Conservation (phyloP, 2,329 filamentous ascomycete species). For the Scedosporium minutisporum region DNA sequence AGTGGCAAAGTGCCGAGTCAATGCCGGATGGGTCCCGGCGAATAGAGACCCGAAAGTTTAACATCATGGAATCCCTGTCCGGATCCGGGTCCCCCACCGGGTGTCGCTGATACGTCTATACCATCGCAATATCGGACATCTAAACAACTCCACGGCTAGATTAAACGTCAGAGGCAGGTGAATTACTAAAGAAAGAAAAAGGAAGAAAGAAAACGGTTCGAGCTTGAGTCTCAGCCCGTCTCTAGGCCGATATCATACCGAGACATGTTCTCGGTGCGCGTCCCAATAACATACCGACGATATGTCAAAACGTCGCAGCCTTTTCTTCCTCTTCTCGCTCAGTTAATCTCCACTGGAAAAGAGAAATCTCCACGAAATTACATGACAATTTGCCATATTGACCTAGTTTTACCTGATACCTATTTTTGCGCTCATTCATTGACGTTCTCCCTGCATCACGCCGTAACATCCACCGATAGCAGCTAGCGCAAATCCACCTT, state of each 20-base stretch:
- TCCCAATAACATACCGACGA: background rate
- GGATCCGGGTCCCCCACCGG: background rate
- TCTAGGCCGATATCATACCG: background rate
- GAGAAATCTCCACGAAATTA: background rate
- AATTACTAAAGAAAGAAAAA: background rate
- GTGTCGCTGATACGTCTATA: background rate
- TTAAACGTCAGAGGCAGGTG: background rate
- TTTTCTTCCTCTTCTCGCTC: background rate
- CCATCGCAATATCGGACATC: no score
- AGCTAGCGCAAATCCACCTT: background rate
- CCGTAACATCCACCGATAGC: background rate
- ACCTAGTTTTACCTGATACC: background rate
- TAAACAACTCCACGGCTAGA: no score
- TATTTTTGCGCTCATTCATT: background rate
- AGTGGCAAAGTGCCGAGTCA: background rate
- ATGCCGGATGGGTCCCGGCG: background rate
- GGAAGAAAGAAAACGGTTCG: background rate
- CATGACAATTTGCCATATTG: background rate
- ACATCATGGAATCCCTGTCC: background rate
- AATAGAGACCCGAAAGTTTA: background rate
- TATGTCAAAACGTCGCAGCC: background rate
- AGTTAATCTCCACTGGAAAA: background rate
- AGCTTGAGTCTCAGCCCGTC: background rate
- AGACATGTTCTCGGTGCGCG: background rate
- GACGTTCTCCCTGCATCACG: background rate